These are phyloP conservation scores for Termitomyces sp. DNA, from an alignment of 768 basidiomycete species.

Conservation along the genomic window DNA sequence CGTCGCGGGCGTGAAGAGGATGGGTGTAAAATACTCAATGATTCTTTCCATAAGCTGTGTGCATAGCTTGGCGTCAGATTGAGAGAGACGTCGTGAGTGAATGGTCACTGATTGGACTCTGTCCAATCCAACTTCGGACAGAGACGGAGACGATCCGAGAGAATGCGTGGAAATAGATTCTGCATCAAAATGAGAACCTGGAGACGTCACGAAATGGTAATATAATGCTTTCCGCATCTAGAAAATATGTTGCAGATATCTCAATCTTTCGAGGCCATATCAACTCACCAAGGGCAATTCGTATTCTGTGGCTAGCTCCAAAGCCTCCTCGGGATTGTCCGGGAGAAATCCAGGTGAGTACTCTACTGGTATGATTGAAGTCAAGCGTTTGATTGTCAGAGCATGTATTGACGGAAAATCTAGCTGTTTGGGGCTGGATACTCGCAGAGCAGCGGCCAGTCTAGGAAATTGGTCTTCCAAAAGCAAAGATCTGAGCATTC, in stretches of 20 bases:
- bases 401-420: conserved; percentile 51
- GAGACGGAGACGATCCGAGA: background rate
- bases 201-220: conserved; percentile 53
- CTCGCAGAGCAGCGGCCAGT: conserved; percentile 51
- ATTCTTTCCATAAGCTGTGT: conserved; percentile 45
- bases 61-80: conserved; percentile 33
- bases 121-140: conserved; percentile 6
- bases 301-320: conserved; percentile 45
- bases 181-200: conserved; percentile 8
- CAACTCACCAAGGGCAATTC: conserved; percentile 43
- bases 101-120: background rate
- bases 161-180: background rate
- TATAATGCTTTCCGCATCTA: conserved; percentile 60
- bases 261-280: background rate
- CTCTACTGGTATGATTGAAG: conserved; percentile 43
- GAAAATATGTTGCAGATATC: background rate
- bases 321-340: conserved; percentile 44
- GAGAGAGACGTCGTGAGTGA: conserved; percentile 18
- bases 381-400: conserved; percentile 36
- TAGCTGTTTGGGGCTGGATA: conserved; percentile 48
- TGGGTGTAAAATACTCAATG: conserved; percentile 65
- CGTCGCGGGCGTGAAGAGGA: conserved; percentile 64
- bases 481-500: conserved; percentile 39
- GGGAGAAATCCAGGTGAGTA: conserved; percentile 38
- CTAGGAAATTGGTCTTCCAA: conserved; percentile 36